Evolutionary conservation across 2,329 filamentous ascomycete species (phyloP).

Genomic region (Chrysosporium keratinophilum): DNA sequence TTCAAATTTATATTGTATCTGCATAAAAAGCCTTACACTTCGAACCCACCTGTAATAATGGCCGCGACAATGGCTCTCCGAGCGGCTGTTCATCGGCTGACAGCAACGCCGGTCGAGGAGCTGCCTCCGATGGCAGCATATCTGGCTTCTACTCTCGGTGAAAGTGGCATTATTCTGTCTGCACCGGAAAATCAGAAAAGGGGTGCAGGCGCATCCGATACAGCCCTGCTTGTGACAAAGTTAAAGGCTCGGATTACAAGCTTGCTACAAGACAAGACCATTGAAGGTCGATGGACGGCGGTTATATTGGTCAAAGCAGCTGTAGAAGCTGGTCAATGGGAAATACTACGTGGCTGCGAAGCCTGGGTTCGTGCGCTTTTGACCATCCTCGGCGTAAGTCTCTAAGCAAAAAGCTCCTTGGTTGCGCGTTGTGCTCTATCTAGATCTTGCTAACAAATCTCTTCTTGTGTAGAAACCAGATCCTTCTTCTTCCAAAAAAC

Average conservation of each 20-base stretch:
- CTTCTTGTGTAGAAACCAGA: slow-evolving; percentile 56
- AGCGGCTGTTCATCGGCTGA: slow-evolving; percentile 45
- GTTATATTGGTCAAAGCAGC: slow-evolving; percentile 69
- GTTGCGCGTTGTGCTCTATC: too few relatives aligned
- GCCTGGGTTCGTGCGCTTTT: slow-evolving; percentile 71
- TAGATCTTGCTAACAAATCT: background rate
- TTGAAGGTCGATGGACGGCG: slow-evolving; percentile 66
- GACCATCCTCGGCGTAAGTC: slow-evolving; percentile 56
- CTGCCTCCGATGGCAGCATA: slow-evolving; percentile 63
- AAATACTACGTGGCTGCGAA: slow-evolving; percentile 61
- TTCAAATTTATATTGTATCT: too few relatives aligned
- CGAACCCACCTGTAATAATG: slow-evolving; percentile 9
- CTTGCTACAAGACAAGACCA: slow-evolving; percentile 63
- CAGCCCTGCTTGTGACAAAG: slow-evolving; percentile 64
- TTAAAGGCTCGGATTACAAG: slow-evolving; percentile 68
- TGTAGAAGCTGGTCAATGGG: slow-evolving; percentile 75
- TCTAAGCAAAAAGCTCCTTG: background rate
- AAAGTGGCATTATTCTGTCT: slow-evolving; percentile 53
- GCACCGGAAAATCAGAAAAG: slow-evolving; percentile 48
- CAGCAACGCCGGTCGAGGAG: slow-evolving; percentile 59
- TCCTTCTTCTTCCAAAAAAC: slow-evolving; percentile 60
- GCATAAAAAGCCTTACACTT: background rate
- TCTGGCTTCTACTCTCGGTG: slow-evolving; percentile 48
- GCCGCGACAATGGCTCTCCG: slow-evolving; percentile 32
- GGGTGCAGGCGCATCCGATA: slow-evolving; percentile 54